phyloP scores from a whole-genome alignment of 345 rosid genomes.

The Aurinia saxatilis region DNA sequence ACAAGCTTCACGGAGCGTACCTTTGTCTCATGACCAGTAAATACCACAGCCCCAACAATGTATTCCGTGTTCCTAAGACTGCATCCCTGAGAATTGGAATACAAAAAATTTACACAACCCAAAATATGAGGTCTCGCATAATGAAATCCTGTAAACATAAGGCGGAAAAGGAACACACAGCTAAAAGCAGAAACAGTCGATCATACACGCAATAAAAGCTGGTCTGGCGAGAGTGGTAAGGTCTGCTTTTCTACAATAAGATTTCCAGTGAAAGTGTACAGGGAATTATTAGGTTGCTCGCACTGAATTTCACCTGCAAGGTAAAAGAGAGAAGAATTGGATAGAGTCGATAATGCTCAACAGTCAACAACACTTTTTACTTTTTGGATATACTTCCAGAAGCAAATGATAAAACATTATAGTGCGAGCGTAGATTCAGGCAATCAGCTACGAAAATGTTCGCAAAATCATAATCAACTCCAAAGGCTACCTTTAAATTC shows the following conservation, averaged over 20 bases:
- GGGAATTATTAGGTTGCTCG: conserved; percentile 94
- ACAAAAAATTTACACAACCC: neutral
- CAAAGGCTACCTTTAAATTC: conserved; percentile 68
- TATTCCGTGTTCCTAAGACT: conserved; percentile 91
- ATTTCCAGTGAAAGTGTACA: conserved; percentile 96
- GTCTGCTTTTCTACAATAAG: conserved; percentile 79
- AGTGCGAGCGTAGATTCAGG: neutral
- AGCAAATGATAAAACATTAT: neutral
- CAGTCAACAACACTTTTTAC: neutral
- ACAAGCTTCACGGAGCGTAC: conserved; percentile 33
- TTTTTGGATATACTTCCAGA: neutral
- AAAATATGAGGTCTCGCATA: neutral
- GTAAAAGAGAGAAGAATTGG: conserved; percentile 16
- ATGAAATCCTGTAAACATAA: conserved; percentile 10
- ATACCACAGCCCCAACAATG: conserved; percentile 75
- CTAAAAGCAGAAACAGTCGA: conserved; percentile 10
- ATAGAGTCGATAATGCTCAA: neutral
- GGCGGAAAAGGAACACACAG: conserved; percentile 5
- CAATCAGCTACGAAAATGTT: neutral
- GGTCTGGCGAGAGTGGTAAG: conserved; percentile 85
- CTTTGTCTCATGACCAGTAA: conserved; percentile 96
- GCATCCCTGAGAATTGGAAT: conserved; percentile 63
- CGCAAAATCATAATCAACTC: neutral
- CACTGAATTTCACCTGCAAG: conserved; percentile 92
- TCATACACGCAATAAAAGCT: conserved; percentile 78